Evolutionary conservation across 768 basidiomycete species (phyloP).

Genomic region (Kwoniella sp.): DNA sequence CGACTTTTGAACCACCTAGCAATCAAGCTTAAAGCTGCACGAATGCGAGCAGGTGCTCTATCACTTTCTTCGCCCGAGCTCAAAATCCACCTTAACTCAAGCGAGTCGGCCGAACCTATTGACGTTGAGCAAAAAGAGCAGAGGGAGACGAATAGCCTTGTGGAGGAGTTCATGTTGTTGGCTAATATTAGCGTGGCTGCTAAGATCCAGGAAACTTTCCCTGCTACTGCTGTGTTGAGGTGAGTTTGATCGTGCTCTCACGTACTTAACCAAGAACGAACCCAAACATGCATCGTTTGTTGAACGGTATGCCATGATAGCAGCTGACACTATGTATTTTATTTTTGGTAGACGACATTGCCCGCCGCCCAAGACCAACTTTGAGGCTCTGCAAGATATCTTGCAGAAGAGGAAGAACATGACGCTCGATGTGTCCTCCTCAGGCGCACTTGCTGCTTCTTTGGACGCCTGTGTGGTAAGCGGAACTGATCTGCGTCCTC

Average conservation of each 20-base stretch:
- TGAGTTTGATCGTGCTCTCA: slow-evolving; percentile 51
- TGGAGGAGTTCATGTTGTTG: slow-evolving; percentile 98
- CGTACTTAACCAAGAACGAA: too few species aligned
- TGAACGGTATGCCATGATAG: too few species aligned
- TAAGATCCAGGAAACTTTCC: slow-evolving; percentile 91
- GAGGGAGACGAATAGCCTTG: slow-evolving; percentile 89
- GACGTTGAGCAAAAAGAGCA: slow-evolving; percentile 95
- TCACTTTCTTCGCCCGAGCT: slow-evolving; percentile 98
- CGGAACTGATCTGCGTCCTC: slow-evolving; percentile 6
- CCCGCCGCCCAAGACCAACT: slow-evolving; percentile 88
- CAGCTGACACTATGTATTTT: too few species aligned
- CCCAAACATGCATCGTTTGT: too few species aligned
- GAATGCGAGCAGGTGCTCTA: slow-evolving; percentile 95
- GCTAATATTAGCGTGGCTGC: slow-evolving; percentile 92
- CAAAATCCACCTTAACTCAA: slow-evolving; percentile 89
- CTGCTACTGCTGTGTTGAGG: slow-evolving; percentile 91
- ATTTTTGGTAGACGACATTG: slow-evolving; percentile 87
- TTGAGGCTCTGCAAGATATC: slow-evolving; percentile 93
- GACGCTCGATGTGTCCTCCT: slow-evolving; percentile 83
- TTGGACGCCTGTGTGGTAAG: slow-evolving; percentile 83
- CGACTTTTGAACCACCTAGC: slow-evolving; percentile 86
- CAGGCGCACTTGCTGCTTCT: slow-evolving; percentile 82
- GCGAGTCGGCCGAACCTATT: slow-evolving; percentile 91
- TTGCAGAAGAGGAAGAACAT: slow-evolving; percentile 80
- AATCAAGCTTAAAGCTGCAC: slow-evolving; percentile 73